A percentile compares a stretch with the other conserved stretches of the same genome.
Conservation (phyloP, 2,329 filamentous ascomycete species). For the Zalaria obscura region DNA sequence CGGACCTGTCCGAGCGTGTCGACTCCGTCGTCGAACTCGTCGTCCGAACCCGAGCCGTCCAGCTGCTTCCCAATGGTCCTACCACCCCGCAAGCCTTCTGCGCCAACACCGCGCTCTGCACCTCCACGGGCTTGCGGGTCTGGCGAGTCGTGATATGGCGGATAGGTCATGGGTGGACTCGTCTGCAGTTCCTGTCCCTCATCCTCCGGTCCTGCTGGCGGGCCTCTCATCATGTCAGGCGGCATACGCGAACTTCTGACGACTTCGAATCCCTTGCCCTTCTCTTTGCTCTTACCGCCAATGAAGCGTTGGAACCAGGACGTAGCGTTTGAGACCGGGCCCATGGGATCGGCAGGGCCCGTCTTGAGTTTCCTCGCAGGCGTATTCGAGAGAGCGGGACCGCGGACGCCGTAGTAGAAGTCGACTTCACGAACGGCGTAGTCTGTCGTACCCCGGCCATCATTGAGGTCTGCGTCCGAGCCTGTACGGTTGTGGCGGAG, state of each 20-base stretch:
- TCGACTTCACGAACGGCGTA: slow-evolving; percentile 92
- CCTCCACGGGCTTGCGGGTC: slow-evolving; percentile 9
- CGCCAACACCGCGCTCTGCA: slow-evolving; percentile 7
- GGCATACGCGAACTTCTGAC: slow-evolving; percentile 82
- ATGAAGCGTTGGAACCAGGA: slow-evolving; percentile 77
- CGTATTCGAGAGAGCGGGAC: slow-evolving; percentile 68
- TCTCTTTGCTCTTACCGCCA: slow-evolving; percentile 79
- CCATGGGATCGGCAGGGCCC: slow-evolving; percentile 86
- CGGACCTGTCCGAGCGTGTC: neutral
- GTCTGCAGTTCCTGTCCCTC: slow-evolving; percentile 18
- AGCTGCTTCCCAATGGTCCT: neutral
- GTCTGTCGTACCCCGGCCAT: slow-evolving; percentile 51
- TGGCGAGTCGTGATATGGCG: slow-evolving; percentile 17
- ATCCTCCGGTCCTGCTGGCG: slow-evolving; percentile 43
- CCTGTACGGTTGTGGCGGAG: slow-evolving; percentile 30
- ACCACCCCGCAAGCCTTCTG: neutral
- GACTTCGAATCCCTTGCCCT: slow-evolving; percentile 92
- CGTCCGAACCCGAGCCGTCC: neutral
- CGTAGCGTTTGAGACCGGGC: slow-evolving; percentile 74
- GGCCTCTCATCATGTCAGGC: slow-evolving; percentile 46
- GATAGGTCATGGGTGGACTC: slow-evolving; percentile 16
- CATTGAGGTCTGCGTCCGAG: slow-evolving; percentile 40
- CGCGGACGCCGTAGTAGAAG: slow-evolving; percentile 89
- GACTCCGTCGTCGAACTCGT: neutral
- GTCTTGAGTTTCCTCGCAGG: slow-evolving; percentile 79